phyloP scores from a whole-genome alignment of 1,284 basidiomycete species.

The Earliella scabrosa region DNA sequence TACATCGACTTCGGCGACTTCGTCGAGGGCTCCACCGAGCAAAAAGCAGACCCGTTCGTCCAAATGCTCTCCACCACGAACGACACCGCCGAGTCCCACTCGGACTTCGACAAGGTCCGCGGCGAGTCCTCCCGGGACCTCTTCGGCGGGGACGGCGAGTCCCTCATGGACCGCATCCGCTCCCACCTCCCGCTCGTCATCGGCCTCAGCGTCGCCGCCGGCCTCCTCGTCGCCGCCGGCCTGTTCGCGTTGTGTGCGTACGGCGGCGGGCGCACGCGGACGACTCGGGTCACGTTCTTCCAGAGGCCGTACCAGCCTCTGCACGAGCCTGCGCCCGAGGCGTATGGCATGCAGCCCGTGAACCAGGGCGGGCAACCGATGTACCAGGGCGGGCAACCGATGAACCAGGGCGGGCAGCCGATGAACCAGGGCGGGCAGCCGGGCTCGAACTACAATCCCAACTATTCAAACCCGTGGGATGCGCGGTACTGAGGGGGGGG shows the following conservation, averaged over 20 bases:
- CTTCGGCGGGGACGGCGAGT: neutral
- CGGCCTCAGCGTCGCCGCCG: conserved; percentile 43
- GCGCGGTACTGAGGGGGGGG: conserved; percentile 7
- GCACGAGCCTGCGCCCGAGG: conserved; percentile 22
- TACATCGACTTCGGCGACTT: conserved; percentile 43
- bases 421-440: conserved; percentile 1
- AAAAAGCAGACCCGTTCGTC: conserved; percentile 35
- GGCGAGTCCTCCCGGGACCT: conserved; percentile 10
- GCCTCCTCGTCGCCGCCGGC: conserved; percentile 45
- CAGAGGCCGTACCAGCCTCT: conserved; percentile 22
- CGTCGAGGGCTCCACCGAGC: conserved; percentile 32
- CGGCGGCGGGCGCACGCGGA: conserved; percentile 26
- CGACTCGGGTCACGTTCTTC: conserved; percentile 11
- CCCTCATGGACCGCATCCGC: conserved; percentile 7
- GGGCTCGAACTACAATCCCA: neutral
- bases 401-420: conserved; percentile 1
- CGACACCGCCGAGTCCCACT: conserved; percentile 32
- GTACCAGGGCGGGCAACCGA: neutral
- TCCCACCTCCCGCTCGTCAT: conserved; percentile 42
- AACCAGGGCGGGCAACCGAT: neutral
- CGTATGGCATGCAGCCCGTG: conserved; percentile 9
- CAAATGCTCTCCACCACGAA: conserved; percentile 38
- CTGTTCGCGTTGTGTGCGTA: conserved; percentile 71
- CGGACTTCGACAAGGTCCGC: conserved; percentile 38
- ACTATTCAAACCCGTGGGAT: conserved; percentile 16